Conservation (phyloP, 2,329 filamentous ascomycete species). For the Samsoniella hepiali region DNA sequence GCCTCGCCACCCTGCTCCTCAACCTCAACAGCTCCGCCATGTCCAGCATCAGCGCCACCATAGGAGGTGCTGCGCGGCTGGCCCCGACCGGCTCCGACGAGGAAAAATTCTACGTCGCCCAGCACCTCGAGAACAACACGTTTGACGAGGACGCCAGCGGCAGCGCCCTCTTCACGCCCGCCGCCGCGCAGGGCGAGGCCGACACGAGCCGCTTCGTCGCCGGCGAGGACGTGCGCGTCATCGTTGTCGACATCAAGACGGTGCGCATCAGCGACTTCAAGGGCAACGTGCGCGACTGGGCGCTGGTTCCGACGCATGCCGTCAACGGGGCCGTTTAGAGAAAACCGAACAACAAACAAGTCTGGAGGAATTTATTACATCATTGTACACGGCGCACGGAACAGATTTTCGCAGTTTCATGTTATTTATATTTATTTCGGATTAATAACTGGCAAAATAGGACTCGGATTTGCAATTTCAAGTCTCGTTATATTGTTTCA, state of each 20-base stretch:
- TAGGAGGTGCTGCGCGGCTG: conserved; percentile 81
- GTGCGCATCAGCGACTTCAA: conserved; percentile 94
- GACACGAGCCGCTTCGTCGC: conserved; percentile 68
- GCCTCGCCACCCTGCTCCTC: conserved; percentile 76
- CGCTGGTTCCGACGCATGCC: conserved; percentile 36
- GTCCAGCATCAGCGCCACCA: conserved; percentile 85
- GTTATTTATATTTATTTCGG: background rate
- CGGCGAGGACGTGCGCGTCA: conserved; percentile 79
- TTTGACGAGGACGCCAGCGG: conserved; percentile 53
- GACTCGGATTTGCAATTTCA: background rate
- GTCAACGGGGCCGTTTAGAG: conserved; percentile 40
- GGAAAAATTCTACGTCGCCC: conserved; percentile 77
- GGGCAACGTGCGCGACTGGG: conserved; percentile 82
- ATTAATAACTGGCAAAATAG: background rate
- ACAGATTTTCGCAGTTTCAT: background rate
- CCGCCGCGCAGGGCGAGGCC: conserved; percentile 42
- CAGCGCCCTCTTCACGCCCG: conserved; percentile 31
- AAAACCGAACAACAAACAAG: background rate
- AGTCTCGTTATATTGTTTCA: background rate
- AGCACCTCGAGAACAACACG: conserved; percentile 89
- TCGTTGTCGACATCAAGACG: conserved; percentile 79
- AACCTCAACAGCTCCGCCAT: conserved; percentile 89
- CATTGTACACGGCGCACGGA: conserved; percentile 12
- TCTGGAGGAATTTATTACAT: background rate
- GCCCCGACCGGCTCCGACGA: conserved; percentile 72